Conservation (phyloP, 805 yeast species). For the Hanseniaspora occidentalis region DNA sequence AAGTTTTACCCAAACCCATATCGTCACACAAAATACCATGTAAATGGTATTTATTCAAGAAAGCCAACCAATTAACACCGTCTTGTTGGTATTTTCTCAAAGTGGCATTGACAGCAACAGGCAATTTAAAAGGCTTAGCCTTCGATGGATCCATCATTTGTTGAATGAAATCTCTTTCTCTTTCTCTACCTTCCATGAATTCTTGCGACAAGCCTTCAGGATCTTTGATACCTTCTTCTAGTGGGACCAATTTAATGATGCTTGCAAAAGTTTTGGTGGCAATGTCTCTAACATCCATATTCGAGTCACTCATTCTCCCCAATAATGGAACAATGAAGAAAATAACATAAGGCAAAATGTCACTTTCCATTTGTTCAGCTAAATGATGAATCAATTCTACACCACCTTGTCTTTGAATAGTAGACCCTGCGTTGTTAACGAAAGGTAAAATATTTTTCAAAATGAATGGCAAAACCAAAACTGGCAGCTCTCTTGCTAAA, state of each 20-base stretch:
- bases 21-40: constrained; percentile 98
- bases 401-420: constrained; percentile 79
- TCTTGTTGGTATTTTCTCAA: constrained; percentile 93
- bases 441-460: constrained; percentile 72
- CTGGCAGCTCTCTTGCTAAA: constrained; percentile 55
- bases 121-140: constrained; percentile 75
- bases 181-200: constrained; percentile 75
- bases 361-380: constrained; percentile 73
- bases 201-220: constrained; percentile 84
- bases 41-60: constrained; percentile 82
- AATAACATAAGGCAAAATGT: constrained; percentile 85
- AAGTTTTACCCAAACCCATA: constrained; percentile 97
- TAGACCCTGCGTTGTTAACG: constrained; percentile 60
- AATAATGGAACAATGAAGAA: constrained; percentile 91
- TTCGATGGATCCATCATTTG: constrained; percentile 97
- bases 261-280: constrained; percentile 97
- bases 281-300: constrained; percentile 71
- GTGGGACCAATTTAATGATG: constrained; percentile 86
- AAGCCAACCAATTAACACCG: constrained; percentile 97
- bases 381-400: constrained; percentile 84
- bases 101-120: constrained; percentile 86
- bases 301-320: constrained; percentile 96
- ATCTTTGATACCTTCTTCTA: constrained; percentile 95
- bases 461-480: constrained; percentile 61
- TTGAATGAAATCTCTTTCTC: constrained; percentile 85